These are phyloP conservation scores for Chalaropsis ovoidea DNA, from an alignment of 2,329 filamentous ascomycete genomes.

Conservation along the genomic window DNA sequence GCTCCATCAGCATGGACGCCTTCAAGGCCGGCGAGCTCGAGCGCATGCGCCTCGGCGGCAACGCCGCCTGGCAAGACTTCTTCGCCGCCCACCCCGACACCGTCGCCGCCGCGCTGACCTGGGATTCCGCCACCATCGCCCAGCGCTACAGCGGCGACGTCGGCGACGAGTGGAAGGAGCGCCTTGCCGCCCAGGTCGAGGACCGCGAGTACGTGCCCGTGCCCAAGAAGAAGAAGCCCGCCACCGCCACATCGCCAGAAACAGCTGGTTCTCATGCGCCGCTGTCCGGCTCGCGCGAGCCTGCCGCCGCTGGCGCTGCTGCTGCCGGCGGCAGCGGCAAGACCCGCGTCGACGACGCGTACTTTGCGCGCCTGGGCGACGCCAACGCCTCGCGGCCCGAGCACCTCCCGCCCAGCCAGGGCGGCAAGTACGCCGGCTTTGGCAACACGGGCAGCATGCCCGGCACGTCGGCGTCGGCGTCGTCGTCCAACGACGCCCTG, in stretches of 20 bases:
- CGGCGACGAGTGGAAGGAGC: slow-evolving; percentile 92
- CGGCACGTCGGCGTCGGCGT: slow-evolving; percentile 36
- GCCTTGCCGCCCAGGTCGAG: slow-evolving; percentile 78
- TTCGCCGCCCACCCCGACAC: slow-evolving; percentile 65
- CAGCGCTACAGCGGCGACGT: slow-evolving; percentile 83
- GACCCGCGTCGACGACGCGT: slow-evolving; percentile 67
- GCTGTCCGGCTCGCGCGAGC: slow-evolving; percentile 26
- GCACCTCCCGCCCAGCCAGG: slow-evolving; percentile 71
- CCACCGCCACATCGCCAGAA: slow-evolving; percentile 28
- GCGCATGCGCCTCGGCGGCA: slow-evolving; percentile 87
- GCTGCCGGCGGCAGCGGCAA: slow-evolving; percentile 33
- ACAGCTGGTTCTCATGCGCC: slow-evolving; percentile 28
- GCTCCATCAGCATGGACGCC: slow-evolving; percentile 95
- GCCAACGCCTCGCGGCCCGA: slow-evolving; percentile 71
- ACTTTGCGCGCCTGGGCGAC: slow-evolving; percentile 75
- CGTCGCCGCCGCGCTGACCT: slow-evolving; percentile 56
- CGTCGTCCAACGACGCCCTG: slow-evolving; percentile 36
- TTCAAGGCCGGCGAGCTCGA: slow-evolving; percentile 90
- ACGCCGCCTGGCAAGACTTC: slow-evolving; percentile 76
- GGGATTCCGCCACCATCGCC: slow-evolving; percentile 81
- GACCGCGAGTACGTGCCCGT: slow-evolving; percentile 73
- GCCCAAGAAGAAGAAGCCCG: slow-evolving; percentile 46
- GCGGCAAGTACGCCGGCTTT: slow-evolving; percentile 86
- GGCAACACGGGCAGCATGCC: slow-evolving; percentile 75
- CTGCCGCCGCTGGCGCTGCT: slow-evolving; percentile 15